These are phyloP conservation scores for Filobasidium wieringae DNA, from an alignment of 768 basidiomycete species.

Conservation along the genomic window DNA sequence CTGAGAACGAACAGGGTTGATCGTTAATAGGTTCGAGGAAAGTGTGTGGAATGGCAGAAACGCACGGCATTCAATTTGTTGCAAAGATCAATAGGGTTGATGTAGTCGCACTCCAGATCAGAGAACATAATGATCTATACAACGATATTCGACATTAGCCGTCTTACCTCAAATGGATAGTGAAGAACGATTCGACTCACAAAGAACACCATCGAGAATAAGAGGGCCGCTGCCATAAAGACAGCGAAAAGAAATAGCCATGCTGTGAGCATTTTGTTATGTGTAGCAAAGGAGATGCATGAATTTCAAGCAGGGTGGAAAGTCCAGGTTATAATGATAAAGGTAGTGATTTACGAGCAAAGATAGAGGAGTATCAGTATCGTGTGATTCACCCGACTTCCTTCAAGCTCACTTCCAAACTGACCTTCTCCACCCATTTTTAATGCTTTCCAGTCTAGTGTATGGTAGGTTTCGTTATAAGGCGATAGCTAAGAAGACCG, in stretches of 20 bases:
- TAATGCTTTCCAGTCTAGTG: too few species aligned
- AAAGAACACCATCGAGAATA: constrained; percentile 99
- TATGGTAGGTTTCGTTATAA: too few species aligned
- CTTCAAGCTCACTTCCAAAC: too few species aligned
- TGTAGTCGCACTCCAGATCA: constrained; percentile 97
- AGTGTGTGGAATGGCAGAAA: not conserved
- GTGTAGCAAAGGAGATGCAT: too few species aligned
- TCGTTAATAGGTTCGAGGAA: not conserved
- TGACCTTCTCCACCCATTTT: constrained; percentile 7
- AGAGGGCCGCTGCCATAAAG: constrained; percentile 80
- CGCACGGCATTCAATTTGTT: constrained; percentile 94
- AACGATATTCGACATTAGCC: not conserved
- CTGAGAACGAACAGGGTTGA: constrained; percentile 41
- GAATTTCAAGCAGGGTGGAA: too few species aligned
- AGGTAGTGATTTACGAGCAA: too few species aligned
- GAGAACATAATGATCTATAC: constrained; percentile 98
- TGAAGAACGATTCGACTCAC: constrained; percentile 47
- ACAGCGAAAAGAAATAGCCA: constrained; percentile 97
- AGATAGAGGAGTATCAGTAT: too few species aligned
- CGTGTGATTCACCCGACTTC: too few species aligned
- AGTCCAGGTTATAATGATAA: too few species aligned
- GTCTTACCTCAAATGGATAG: not conserved
- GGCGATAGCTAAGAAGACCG: too few species aligned
- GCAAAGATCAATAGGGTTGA: constrained; percentile 99
- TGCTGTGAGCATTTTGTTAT: constrained; percentile 52